Conservation (phyloP, 2,329 filamentous ascomycete species). For the Arthrobotrys pseudoclavata region DNA sequence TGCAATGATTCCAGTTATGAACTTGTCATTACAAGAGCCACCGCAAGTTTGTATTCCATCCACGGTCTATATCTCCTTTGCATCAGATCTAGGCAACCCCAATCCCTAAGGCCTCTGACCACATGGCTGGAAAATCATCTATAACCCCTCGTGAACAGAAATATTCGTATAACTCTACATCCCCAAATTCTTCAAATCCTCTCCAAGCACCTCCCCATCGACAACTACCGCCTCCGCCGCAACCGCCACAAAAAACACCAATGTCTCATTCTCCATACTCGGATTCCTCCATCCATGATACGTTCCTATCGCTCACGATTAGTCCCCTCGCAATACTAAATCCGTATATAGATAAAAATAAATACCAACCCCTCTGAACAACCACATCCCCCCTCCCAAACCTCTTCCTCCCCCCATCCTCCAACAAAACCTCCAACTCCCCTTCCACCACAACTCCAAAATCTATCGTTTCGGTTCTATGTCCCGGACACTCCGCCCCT, state of each 20-base stretch:
- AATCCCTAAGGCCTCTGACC: neutral
- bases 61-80: neutral
- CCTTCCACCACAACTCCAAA: constrained; percentile 73
- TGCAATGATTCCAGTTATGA: neutral
- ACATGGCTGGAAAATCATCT: neutral
- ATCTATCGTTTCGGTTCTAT: constrained; percentile 71
- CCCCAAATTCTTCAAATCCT: constrained; percentile 42
- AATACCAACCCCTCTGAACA: constrained; percentile 69
- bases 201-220: constrained; percentile 40
- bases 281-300: constrained; percentile 56
- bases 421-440: constrained; percentile 70
- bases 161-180: constrained; percentile 8
- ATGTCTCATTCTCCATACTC: constrained; percentile 48
- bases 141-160: neutral
- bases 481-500: constrained; percentile 68
- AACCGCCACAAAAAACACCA: constrained; percentile 56
- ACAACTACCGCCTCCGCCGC: constrained; percentile 47
- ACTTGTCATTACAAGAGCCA: neutral
- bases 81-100: neutral
- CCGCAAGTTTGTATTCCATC: neutral
- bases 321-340: neutral
- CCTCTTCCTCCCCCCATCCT: constrained; percentile 69
- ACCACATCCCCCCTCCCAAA: constrained; percentile 71
- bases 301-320: constrained; percentile 29
- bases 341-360: neutral